Evolutionary conservation across 805 yeast genomes (phyloP), one percentile per base, ranked within the genome.

Genomic region (Lipomyces lipofer): DNA sequence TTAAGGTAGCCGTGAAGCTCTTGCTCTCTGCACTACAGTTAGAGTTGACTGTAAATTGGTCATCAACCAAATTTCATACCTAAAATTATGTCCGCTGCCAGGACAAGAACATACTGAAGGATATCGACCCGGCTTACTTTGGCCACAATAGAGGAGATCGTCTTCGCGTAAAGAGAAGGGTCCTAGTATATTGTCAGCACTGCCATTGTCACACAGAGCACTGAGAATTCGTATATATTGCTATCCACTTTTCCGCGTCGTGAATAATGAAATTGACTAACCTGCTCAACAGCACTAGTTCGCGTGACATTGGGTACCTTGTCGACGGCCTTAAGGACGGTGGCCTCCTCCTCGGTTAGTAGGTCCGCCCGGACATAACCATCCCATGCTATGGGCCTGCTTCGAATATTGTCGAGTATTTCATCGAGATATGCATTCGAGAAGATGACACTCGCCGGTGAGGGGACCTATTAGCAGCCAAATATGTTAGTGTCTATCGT

Each of bases 351-450:
- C 47, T 78, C 78, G 42, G 84, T 73, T 35, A 91, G 75, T 43
- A 83, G 79, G 45, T 81, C 83, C 17, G 91, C 84, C 51, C 96
- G 78, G 9, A 87, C 84, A 64, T 86, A 82, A 8, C 95, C 95
- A 66, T 88, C 95, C 97, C 97, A 91, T 29, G 95, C 95, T 52
- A 90, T 81, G 29, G 91, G 83, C 60, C 94, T 80, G 56, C 87
- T 84, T 64, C 94, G 77, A 59, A 89, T 51, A 38, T 54, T 59
- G 33, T 57, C 52, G 25, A 59, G 30, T 49, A 84, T 78, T 64
- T 85, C 91, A 54, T 78, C 77, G 66, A 88, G 75, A 63, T 79
- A 82, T 29, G 78, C 78, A 69, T 88, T 85, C 60, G 88, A 91
- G 63, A 86, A 71, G 50, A 69, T 58, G 59, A 77, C 73, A 40